Evolutionary conservation across 1,284 basidiomycete genomes (phyloP).

Genomic region (Psilocybe mexicana): DNA sequence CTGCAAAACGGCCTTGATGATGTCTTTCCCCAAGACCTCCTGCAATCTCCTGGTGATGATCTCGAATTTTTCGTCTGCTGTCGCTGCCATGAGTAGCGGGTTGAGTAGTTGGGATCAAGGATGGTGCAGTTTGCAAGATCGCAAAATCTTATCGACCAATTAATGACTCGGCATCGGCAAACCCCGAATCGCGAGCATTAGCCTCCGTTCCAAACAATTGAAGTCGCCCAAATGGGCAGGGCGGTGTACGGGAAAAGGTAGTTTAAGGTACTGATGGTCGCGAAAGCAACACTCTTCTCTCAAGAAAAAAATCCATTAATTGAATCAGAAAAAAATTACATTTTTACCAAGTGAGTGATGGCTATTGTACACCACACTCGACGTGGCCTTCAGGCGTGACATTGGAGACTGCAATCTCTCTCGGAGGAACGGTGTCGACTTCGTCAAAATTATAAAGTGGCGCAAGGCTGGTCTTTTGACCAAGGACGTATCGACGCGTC

Average conservation of each 20-base stretch:
- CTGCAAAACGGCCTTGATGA: constrained; percentile 79
- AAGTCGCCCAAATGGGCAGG: too few relatives aligned
- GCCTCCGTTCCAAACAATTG: neutral
- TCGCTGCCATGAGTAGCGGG: constrained; percentile 23
- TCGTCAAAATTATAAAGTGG: constrained; percentile 56
- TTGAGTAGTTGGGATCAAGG: neutral
- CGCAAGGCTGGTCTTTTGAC: constrained; percentile 39
- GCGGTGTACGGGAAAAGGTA: too few relatives aligned
- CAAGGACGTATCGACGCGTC: constrained; percentile 57
- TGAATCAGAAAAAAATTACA: too few relatives aligned
- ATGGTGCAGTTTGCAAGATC: neutral
- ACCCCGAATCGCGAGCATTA: neutral
- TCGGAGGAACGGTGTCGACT: constrained; percentile 27
- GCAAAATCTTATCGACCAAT: constrained; percentile 12
- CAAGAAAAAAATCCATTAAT: too few relatives aligned
- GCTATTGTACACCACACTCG: too few relatives aligned
- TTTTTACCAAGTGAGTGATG: too few relatives aligned
- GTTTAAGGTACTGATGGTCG: too few relatives aligned
- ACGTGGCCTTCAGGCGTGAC: too few relatives aligned
- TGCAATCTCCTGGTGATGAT: constrained; percentile 87
- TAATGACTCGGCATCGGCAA: constrained; percentile 2
- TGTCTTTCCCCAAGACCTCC: constrained; percentile 88
- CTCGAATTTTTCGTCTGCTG: constrained; percentile 69
- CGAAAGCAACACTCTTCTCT: too few relatives aligned
- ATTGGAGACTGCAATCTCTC: neutral